Percentiles rank a stretch among this genome's conserved stretches.
Evolutionary conservation across 2,329 filamentous ascomycete species (phyloP).

Genomic region (Venturia pyrina): DNA sequence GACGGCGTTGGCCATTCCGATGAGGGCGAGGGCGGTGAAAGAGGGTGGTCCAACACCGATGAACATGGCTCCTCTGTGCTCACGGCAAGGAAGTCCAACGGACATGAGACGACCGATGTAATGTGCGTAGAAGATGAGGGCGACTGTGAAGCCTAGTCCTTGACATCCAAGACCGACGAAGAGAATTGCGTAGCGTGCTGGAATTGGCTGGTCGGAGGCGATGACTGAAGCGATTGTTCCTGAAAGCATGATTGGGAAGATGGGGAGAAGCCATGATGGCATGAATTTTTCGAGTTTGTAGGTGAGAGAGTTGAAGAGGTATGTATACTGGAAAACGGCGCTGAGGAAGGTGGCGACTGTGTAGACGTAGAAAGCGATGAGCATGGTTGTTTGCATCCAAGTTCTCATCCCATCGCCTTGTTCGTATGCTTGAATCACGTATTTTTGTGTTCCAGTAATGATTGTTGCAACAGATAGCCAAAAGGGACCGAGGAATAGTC

Average conservation of each 20-base stretch:
- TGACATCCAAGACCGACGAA: constrained; percentile 34
- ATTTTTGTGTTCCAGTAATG: constrained; percentile 56
- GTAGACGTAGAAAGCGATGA: constrained; percentile 63
- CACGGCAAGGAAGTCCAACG: constrained; percentile 31
- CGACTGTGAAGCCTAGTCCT: constrained; percentile 36
- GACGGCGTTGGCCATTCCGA: constrained; percentile 54
- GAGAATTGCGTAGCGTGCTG: constrained; percentile 29
- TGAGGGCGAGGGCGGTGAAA: constrained; percentile 60
- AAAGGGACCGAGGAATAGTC: constrained; percentile 63
- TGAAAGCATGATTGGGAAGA: constrained; percentile 25
- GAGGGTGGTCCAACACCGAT: constrained; percentile 43
- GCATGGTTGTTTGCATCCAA: constrained; percentile 48
- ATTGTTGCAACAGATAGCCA: constrained; percentile 60
- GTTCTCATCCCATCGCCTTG: constrained; percentile 14
- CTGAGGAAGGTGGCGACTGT: constrained; percentile 47
- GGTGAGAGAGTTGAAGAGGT: constrained; percentile 29
- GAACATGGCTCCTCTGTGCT: constrained; percentile 40
- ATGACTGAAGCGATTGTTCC: constrained; percentile 28
- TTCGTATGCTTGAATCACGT: constrained; percentile 49
- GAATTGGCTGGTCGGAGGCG: constrained; percentile 20
- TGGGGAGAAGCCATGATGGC: constrained; percentile 30
- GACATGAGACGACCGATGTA: constrained; percentile 34
- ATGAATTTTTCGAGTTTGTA: constrained; percentile 31
- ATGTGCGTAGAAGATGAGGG: constrained; percentile 34
- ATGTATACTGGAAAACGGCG: constrained; percentile 36